Percentiles rank a stretch among this genome's conserved stretches.
Conservation (phyloP, 768 basidiomycete genomes). For the Imleria badia region DNA sequence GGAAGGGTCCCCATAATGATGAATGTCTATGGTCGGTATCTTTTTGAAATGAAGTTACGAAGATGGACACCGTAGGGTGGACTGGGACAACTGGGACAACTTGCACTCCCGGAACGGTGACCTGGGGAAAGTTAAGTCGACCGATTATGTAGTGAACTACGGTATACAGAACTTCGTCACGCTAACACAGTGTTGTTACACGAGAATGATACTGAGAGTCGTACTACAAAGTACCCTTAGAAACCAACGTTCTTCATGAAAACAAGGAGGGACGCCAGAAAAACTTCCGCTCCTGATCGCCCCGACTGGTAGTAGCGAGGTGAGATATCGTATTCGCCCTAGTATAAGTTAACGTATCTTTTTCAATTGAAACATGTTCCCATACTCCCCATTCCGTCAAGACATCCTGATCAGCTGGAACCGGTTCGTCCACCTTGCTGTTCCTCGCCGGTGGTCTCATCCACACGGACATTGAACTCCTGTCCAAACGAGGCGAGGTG, state of each 20-base stretch:
- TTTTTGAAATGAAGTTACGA: not conserved
- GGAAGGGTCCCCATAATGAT: slow-evolving; percentile 2
- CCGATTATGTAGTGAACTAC: not conserved
- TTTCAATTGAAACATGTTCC: slow-evolving; percentile 11
- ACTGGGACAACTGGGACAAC: not conserved
- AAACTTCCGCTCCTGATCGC: not conserved
- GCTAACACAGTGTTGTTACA: too few relatives aligned
- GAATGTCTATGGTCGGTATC: slow-evolving; percentile 14
- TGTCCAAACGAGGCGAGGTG: slow-evolving; percentile 1
- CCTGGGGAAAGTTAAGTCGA: not conserved
- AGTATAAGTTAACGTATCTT: not conserved
- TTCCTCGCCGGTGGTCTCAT: not conserved
- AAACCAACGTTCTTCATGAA: not conserved
- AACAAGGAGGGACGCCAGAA: not conserved
- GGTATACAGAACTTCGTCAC: too few relatives aligned
- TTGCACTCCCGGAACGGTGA: not conserved
- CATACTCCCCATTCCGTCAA: slow-evolving; percentile 25
- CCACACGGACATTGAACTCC: slow-evolving; percentile 1
- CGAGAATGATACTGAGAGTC: not conserved
- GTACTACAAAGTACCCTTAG: not conserved
- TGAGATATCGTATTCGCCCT: not conserved
- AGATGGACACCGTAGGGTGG: not conserved
- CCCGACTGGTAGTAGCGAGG: not conserved
- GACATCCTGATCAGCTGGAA: slow-evolving; percentile 4
- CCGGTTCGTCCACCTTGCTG: not conserved